Evolutionary conservation across 1,284 basidiomycete species (phyloP), one percentile per base, ranked within the genome.

Genomic region (Ustilago shanxiensis): DNA sequence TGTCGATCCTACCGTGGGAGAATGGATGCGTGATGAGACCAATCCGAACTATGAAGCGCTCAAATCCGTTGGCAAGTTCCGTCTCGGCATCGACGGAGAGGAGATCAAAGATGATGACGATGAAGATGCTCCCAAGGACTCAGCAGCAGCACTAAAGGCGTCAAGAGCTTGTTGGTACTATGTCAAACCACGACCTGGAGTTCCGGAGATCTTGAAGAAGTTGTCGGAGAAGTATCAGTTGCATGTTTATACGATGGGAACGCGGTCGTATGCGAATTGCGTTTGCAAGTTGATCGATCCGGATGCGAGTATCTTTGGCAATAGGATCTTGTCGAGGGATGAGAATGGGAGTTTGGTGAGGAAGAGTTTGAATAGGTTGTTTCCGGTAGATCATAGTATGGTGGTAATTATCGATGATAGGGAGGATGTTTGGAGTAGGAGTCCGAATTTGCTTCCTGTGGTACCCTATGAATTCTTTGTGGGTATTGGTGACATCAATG

Each of bases 171-270:
- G 94, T 81, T 93, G 94, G 90, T 98, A 98, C 87, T 99, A 96
- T 87, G 94, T 98, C 86, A 99, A 99, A 87, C 68, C 65, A 77
- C 95, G 96, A 77, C 96, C 96, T 0, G 94, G 95, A n/a, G 90
- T 95, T 86, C 87, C 89, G 52, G 88, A 90, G 49, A 98, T 99
- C 85, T 88, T 99, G 57, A 87, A 88, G 68, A 88, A 89, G 51
- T 89, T 93, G 77, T 90, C 93, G 50, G 87, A 89, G 63, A 91
- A 92, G 82, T 99, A 97, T 87, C 95, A 99, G 87, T 94, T 99
- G 93, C 96, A 99, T 87, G 95, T 99, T 56, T 99, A 99, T 88
- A 99, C 96, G 28, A 99, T 99, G 95, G 96, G 96, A 61, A 98
- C 96, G 20, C 90, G 96, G 49, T 93, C 95, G 50, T 99, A 99